Evolutionary conservation across 257 asterid genomes (phyloP).

Genomic region (Fraxinus excelsior): DNA sequence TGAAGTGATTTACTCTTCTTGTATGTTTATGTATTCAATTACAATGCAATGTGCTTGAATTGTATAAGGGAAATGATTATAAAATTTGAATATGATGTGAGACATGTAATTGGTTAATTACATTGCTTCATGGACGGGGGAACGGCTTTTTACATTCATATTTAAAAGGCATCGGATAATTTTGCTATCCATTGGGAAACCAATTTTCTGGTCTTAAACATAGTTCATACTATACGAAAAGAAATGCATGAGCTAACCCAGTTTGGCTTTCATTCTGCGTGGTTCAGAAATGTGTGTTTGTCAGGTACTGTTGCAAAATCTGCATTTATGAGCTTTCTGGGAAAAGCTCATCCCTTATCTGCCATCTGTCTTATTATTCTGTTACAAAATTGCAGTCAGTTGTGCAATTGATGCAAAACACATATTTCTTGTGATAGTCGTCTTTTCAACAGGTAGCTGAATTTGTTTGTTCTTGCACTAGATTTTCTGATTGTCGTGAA

Average conservation of each 20-base stretch:
- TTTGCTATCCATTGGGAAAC: background rate
- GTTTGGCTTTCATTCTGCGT: background rate
- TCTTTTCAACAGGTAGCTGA: background rate
- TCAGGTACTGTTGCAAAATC: background rate
- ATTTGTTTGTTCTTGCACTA: background rate
- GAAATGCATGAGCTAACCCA: background rate
- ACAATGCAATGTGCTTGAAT: conserved; percentile 18
- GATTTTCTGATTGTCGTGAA: background rate
- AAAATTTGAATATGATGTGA: background rate
- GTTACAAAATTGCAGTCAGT: background rate
- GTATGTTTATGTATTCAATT: conserved; percentile 7
- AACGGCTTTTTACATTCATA: background rate
- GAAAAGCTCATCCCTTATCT: background rate
- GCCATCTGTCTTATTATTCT: background rate
- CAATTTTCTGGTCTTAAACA: background rate
- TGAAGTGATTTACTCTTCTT: conserved; percentile 12
- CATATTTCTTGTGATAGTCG: background rate
- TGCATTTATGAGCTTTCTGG: background rate
- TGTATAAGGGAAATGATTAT: conserved; percentile 1
- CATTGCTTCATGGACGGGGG: conserved; percentile 6
- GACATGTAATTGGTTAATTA: background rate
- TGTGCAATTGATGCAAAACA: background rate
- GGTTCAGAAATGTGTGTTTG: background rate
- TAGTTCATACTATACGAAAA: background rate
- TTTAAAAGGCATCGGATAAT: background rate